Conservation (phyloP, 306 rosid species). For the Vigna hirtella region DNA sequence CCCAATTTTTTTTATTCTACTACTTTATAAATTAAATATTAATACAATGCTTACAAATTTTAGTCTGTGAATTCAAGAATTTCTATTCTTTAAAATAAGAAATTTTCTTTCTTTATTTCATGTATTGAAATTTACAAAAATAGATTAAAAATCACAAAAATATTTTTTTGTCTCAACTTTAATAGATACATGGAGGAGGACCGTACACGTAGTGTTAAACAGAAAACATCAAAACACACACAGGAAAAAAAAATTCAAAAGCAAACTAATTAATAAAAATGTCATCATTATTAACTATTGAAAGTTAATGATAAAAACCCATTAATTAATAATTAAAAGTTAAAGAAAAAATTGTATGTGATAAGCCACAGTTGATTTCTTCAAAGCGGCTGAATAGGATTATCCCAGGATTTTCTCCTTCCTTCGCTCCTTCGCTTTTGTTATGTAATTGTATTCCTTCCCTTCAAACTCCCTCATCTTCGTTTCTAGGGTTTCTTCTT, state of each 20-base stretch:
- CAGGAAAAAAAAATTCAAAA: constrained; percentile 2
- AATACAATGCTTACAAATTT: not conserved
- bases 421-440: constrained; percentile 36
- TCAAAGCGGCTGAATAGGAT: constrained; percentile 79
- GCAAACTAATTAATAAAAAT: not conserved
- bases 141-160: too few relatives aligned
- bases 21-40: not conserved
- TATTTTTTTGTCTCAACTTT: too few relatives aligned
- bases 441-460: constrained; percentile 52
- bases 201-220: constrained; percentile 18
- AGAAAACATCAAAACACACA: constrained; percentile 30
- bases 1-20: too few relatives aligned
- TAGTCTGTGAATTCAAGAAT: too few relatives aligned
- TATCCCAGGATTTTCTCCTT: constrained; percentile 52
- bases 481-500: constrained; percentile 58
- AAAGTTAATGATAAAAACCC: not conserved
- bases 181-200: not conserved
- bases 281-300: not conserved
- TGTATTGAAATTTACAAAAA: not conserved
- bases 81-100: too few relatives aligned
- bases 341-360: not conserved
- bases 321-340: not conserved
- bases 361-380: constrained; percentile 54
- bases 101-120: not conserved
- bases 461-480: constrained; percentile 29